A percentile compares a stretch with the other conserved stretches of the same genome.
These are phyloP conservation scores for Lecanoromycetidae sp. DNA, from an alignment of 2,329 filamentous ascomycete species.

Conservation along the genomic window DNA sequence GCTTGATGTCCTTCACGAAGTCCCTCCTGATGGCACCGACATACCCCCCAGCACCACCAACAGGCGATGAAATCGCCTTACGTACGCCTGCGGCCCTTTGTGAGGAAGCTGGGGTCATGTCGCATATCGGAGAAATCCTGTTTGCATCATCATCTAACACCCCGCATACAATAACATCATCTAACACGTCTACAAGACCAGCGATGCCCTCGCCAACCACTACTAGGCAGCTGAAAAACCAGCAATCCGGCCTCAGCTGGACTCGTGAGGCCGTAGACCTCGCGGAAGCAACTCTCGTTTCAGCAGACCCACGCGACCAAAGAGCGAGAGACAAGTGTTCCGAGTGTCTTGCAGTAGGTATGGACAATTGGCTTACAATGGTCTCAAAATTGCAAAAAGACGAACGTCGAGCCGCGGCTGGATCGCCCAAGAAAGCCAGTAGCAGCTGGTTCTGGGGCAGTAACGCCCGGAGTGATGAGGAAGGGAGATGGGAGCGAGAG, in stretches of 20 bases:
- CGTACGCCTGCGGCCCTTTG: constrained; percentile 57
- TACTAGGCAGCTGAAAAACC: constrained; percentile 24
- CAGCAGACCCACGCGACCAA: constrained; percentile 21
- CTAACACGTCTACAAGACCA: neutral
- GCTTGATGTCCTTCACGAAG: constrained; percentile 28
- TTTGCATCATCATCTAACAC: constrained; percentile 49
- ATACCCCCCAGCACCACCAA: constrained; percentile 59
- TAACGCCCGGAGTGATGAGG: constrained; percentile 18
- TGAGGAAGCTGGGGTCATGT: constrained; percentile 73
- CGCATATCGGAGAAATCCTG: constrained; percentile 89
- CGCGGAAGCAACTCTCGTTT: constrained; percentile 51
- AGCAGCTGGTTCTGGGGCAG: constrained; percentile 23
- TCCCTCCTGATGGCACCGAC: constrained; percentile 40
- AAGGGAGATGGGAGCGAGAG: constrained; percentile 27
- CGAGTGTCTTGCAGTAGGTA: constrained; percentile 62
- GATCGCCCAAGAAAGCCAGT: constrained; percentile 11
- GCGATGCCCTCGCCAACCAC: neutral
- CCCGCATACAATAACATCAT: neutral
- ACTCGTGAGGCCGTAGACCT: constrained; percentile 76
- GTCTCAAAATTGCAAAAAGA: constrained; percentile 31
- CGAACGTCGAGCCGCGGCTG: constrained; percentile 1
- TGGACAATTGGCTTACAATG: constrained; percentile 78
- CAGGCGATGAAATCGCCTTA: constrained; percentile 55
- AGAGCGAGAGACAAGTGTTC: constrained; percentile 51
- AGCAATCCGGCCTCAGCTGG: constrained; percentile 70